These are phyloP conservation scores for Phaeotremella skinneri DNA, from an alignment of 768 basidiomycete genomes.

Conservation along the genomic window DNA sequence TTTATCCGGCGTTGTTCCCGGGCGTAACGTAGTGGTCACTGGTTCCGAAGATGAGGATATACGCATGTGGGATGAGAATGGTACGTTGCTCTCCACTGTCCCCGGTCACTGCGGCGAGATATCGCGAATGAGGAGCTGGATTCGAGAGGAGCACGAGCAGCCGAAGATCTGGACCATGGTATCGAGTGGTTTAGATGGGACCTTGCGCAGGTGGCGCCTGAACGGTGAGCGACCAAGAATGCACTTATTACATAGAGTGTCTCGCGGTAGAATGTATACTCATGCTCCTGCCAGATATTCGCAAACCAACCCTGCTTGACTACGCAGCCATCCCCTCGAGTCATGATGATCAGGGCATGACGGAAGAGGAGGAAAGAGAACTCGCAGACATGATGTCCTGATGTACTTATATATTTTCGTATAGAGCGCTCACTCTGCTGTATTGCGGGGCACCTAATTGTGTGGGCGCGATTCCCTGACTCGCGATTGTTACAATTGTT, in stretches of 20 bases:
- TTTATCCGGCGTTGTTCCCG: slow-evolving; percentile 56
- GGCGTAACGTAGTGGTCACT: slow-evolving; percentile 65
- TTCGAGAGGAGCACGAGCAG: slow-evolving; percentile 56
- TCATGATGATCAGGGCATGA: slow-evolving; percentile 55
- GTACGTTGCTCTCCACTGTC: slow-evolving; percentile 50
- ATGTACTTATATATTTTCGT: not conserved
- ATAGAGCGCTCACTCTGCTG: not conserved
- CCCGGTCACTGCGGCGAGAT: slow-evolving; percentile 93
- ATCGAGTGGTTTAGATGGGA: slow-evolving; percentile 79
- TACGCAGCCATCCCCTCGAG: slow-evolving; percentile 46
- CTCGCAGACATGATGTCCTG: slow-evolving; percentile 71
- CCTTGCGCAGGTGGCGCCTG: slow-evolving; percentile 79
- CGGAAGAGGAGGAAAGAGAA: slow-evolving; percentile 87
- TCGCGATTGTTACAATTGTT: too few species aligned
- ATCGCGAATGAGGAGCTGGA: slow-evolving; percentile 71
- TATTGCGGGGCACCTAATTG: too few species aligned
- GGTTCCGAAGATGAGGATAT: slow-evolving; percentile 76
- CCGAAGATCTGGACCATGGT: slow-evolving; percentile 75
- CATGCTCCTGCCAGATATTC: slow-evolving; percentile 42
- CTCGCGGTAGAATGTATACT: slow-evolving; percentile 15
- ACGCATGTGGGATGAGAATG: slow-evolving; percentile 73
- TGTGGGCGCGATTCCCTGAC: too few species aligned
- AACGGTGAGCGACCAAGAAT: slow-evolving; percentile 56
- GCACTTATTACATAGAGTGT: not conserved
- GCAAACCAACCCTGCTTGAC: slow-evolving; percentile 41